Evolutionary conservation across 805 yeast species (phyloP).

Genomic region (Pichia membranifaciens): DNA sequence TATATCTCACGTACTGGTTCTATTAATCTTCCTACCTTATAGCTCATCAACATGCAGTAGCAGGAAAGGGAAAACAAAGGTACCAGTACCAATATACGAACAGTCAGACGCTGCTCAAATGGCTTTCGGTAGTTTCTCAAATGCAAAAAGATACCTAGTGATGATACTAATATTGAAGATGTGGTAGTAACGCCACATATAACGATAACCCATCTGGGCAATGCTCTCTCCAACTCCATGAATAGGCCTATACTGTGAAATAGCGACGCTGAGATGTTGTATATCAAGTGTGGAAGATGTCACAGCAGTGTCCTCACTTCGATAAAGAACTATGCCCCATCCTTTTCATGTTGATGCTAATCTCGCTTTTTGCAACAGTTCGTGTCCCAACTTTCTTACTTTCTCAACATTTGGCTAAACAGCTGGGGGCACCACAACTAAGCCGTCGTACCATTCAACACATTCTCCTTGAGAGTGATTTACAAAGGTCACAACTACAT

Average conservation of each 20-base stretch:
- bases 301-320: no score
- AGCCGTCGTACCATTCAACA: no score
- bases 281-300: no score
- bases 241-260: not conserved
- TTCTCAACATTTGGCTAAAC: no score
- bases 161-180: constrained; percentile 36
- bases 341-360: no score
- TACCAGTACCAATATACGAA: constrained; percentile 74
- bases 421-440: no score
- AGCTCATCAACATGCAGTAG: constrained; percentile 47
- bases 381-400: no score
- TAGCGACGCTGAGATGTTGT: no score
- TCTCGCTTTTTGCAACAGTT: no score
- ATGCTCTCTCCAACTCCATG: constrained; percentile 4
- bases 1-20: constrained; percentile 85
- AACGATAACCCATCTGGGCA: constrained; percentile 3
- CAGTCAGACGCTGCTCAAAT: constrained; percentile 74
- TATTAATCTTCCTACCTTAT: constrained; percentile 39
- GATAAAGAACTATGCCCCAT: no score
- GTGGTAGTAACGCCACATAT: constrained; percentile 13
- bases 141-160: constrained; percentile 45
- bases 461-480: no score
- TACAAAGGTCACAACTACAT: no score
- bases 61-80: constrained; percentile 78
- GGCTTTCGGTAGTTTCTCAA: constrained; percentile 79